Base-by-base conservation (phyloP, 1,284 basidiomycete genomes). In the Cutaneotrichosporon cyanovorans region DNA sequence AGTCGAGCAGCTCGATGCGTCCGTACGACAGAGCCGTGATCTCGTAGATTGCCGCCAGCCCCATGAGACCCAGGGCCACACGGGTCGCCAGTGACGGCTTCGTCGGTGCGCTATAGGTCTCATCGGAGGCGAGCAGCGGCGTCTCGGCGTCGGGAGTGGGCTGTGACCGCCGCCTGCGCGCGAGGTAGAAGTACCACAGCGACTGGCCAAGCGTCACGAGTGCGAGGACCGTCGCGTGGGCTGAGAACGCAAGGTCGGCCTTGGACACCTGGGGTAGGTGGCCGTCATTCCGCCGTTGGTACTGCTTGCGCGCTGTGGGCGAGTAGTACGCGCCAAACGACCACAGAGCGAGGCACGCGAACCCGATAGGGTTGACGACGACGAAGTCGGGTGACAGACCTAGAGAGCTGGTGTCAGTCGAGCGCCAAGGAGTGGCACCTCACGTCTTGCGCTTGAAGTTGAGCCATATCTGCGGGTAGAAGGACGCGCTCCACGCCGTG, bases 381-480 rank as follows among this genome's bases (percentile, higher is more conserved):
- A 66, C 56, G 43, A 75, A 75, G 57, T 75, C 73, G 15, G 68
- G 52, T 2, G 66, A 67, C n/a, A 75, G 56, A 3, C 75, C 75
- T 4, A 60, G 55, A 0, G 71, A 32, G 23, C 52, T 54, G 46
- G 2, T 2, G 42, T 42, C 31, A 54, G 49, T 23, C 35, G 6
- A 19, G 21, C 10, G 10, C 5, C n/a, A 2, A 7, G 22, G 15
- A n/a, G 33, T 10, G 10, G 3, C 4, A 20, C 18, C 66, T 53
- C 47, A 71, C 68, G 56, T 61, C 43, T 72, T 69, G 1, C 73
- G 65, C 12, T 51, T 42, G 53, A 65, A 71, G 53, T 75, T 75
- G 47, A 74, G 62, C 31, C 73, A 41, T 15, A 72, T 33, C 40
- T 75, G 74, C 3, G 73, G 74, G 52, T 75, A 75, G 60, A 76